Evolutionary conservation across 148 eudicot genomes (phyloP).

Genomic region (Fallopia convolvulus): DNA sequence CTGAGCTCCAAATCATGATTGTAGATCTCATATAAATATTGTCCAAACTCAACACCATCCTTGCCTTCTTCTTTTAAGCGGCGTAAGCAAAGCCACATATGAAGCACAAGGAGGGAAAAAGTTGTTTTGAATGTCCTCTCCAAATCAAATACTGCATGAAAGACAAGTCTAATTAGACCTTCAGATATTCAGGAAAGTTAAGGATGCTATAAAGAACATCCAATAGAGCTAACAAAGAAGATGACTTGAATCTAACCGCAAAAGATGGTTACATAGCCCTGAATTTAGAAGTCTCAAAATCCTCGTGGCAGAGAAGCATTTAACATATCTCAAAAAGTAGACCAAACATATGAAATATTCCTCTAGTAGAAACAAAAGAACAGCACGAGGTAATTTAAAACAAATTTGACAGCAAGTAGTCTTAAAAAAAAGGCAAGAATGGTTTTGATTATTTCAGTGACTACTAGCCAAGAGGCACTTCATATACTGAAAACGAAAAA

Average conservation of each 20-base stretch:
- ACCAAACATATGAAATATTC: neutral
- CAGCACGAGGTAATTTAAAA: neutral
- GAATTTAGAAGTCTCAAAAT: neutral
- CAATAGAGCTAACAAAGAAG: neutral
- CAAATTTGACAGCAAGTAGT: neutral
- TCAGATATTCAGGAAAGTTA: neutral
- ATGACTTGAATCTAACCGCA: neutral
- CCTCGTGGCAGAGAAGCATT: neutral
- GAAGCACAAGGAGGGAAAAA: constrained; percentile 83
- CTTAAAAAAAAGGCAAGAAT: neutral
- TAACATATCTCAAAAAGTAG: neutral
- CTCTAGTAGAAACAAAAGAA: neutral
- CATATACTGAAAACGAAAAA: neutral
- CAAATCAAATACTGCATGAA: constrained; percentile 76
- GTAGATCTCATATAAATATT: constrained; percentile 81
- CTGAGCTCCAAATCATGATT: constrained; percentile 95
- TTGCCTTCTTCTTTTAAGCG: constrained; percentile 84
- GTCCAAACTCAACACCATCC: constrained; percentile 93
- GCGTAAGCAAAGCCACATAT: constrained; percentile 91
- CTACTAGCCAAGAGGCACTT: neutral
- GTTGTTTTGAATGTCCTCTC: constrained; percentile 94
- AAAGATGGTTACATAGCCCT: neutral
- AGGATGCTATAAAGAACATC: neutral
- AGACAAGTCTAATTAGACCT: constrained; percentile 11
- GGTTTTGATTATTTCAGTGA: too few species aligned